These are phyloP conservation scores for Epicoccum nigrum DNA, from an alignment of 2,329 filamentous ascomycete species.

Conservation along the genomic window DNA sequence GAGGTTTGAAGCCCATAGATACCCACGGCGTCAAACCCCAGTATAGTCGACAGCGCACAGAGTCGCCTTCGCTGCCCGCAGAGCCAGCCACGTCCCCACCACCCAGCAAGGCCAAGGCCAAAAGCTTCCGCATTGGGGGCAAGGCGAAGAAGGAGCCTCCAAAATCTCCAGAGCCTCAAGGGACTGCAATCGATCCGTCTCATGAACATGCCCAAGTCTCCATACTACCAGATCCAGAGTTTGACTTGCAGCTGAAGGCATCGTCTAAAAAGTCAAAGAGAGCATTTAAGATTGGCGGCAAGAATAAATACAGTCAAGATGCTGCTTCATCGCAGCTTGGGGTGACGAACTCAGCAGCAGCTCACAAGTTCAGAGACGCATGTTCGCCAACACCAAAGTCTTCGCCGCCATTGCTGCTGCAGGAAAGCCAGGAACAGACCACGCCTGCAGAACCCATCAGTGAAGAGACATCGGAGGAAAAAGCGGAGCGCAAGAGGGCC, in stretches of 20 bases:
- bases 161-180: slow-evolving; percentile 1
- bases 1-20: slow-evolving; percentile 1
- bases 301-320: slow-evolving; percentile 20
- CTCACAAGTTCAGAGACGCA: slow-evolving; percentile 6
- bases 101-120: slow-evolving; percentile 23
- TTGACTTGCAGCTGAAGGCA: background rate
- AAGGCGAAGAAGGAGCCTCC: slow-evolving; percentile 19
- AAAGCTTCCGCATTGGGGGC: slow-evolving; percentile 40
- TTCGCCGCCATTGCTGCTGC: slow-evolving; percentile 16
- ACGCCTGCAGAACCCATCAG: slow-evolving; percentile 21
- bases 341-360: slow-evolving; percentile 7
- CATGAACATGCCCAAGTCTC: background rate
- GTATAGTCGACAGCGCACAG: background rate
- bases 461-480: slow-evolving; percentile 56
- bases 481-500: slow-evolving; percentile 60
- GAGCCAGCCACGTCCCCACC: slow-evolving; percentile 6
- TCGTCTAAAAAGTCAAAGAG: slow-evolving; percentile 25
- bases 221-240: slow-evolving; percentile 11
- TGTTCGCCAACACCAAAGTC: slow-evolving; percentile 17
- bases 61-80: slow-evolving; percentile 13
- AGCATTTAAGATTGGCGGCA: slow-evolving; percentile 44
- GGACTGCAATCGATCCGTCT: background rate
- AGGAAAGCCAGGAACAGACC: slow-evolving; percentile 9
- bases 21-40: background rate
- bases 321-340: slow-evolving; percentile 9